Evolutionary conservation across 2,329 filamentous ascomycete genomes (phyloP), one percentile per base, ranked within the genome.

Genomic region (Cordyceps cicadae): DNA sequence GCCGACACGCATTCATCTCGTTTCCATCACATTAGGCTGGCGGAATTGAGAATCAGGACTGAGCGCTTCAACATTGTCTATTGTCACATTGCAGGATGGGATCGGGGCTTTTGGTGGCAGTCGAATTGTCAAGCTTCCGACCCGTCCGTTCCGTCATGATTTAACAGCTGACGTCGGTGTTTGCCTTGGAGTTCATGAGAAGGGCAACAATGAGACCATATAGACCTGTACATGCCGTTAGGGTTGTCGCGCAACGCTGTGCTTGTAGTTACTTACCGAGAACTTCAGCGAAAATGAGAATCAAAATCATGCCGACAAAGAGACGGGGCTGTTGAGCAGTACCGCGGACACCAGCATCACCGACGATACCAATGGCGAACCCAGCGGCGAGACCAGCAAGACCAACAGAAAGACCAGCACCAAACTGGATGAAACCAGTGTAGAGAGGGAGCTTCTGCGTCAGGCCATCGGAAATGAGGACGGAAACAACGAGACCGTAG

Each of bases 251-350:
- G 14, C 66, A 37, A 15, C 14, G 21, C 15, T 9, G 5, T 21
- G 11, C 21, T 39, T 41, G 21, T n/a, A 14, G 26, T 37, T 32
- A 81, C 87, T 65, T 82, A 94, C 92, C 92, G 87, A 97, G 80
- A 68, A 97, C 92, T 93, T 97, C 92, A 68, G 92, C 92, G 84
- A 96, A 97, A 93, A 97, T 97, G 79, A 97, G 90, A 81, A 97
- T 97, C 75, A 97, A 78, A 78, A 97, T 96, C 92, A 97, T 97
- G 79, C 92, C 92, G 74, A 96, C 92, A 78, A 95, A 96, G 68
- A 96, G 84, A 74, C 88, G 83, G 64, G 89, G 88, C 75, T 92
- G 89, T 74, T 92, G 89, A 62, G 90, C 89, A 66, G 88, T 91
- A 80, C 89, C 90, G 72, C 90, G 86, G 63, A 94, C 90, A 88